Percentiles rank a stretch among this genome's conserved stretches.
Evolutionary conservation across 352 stramenopile genomes (phyloP).

Genomic region (Phytophthora quininea): DNA sequence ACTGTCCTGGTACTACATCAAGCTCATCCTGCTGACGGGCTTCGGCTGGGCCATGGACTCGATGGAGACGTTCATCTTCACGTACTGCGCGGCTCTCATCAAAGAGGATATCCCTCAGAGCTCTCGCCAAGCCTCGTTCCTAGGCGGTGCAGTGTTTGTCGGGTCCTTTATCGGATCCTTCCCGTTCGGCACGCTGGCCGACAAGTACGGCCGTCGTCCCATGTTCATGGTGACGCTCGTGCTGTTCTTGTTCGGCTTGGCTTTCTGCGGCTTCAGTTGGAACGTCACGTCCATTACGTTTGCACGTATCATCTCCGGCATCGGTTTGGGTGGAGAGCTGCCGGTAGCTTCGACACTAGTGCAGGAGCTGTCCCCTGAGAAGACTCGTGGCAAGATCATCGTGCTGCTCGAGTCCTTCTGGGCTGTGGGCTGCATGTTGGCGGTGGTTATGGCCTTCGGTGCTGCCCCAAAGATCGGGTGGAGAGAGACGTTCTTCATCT

Average conservation of each 20-base stretch:
- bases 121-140: constrained; percentile 43
- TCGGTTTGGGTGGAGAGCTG: constrained; percentile 68
- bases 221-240: constrained; percentile 78
- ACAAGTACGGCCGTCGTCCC: constrained; percentile 66
- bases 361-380: constrained; percentile 63
- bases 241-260: constrained; percentile 59
- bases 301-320: constrained; percentile 67
- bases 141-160: constrained; percentile 60
- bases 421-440: constrained; percentile 64
- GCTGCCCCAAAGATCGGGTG: constrained; percentile 58
- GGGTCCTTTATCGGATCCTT: constrained; percentile 71
- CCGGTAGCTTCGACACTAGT: constrained; percentile 63
- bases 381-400: constrained; percentile 67
- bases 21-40: constrained; percentile 67
- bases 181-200: constrained; percentile 58
- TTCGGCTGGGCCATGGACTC: constrained; percentile 79
- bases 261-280: constrained; percentile 53
- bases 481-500: constrained; percentile 66
- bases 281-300: constrained; percentile 59
- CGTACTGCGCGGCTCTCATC: constrained; percentile 53
- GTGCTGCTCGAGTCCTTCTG: constrained; percentile 74
- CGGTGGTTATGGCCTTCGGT: constrained; percentile 54
- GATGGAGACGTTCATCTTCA: constrained; percentile 80
- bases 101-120: constrained; percentile 50
- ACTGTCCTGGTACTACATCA: constrained; percentile 75